phyloP scores from a whole-genome alignment of 306 rosid genomes.

The Lagenaria siceraria region DNA sequence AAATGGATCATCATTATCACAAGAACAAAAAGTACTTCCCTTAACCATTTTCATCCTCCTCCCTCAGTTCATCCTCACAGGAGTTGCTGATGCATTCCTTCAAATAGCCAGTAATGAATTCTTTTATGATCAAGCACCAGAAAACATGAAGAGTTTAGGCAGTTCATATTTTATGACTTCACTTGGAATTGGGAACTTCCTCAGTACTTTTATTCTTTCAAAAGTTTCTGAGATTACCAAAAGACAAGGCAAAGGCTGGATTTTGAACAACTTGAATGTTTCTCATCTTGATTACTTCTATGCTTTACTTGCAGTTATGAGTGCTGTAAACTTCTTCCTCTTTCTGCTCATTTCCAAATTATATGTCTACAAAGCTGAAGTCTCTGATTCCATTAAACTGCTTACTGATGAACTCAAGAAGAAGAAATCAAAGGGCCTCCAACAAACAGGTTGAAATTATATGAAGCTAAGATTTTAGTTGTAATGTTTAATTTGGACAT shows the following conservation, averaged over 20 bases:
- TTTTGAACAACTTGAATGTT: conserved; percentile 67
- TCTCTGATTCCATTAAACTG: conserved; percentile 58
- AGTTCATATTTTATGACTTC: conserved; percentile 59
- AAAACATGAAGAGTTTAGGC: conserved; percentile 73
- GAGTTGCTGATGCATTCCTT: conserved; percentile 64
- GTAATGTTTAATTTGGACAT: no score
- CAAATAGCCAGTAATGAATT: conserved; percentile 73
- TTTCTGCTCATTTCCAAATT: conserved; percentile 25
- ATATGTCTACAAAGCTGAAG: conserved; percentile 61
- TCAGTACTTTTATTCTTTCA: conserved; percentile 67
- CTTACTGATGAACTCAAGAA: conserved; percentile 55
- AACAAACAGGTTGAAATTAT: neutral
- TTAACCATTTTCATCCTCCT: conserved; percentile 55
- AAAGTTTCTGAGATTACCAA: conserved; percentile 57
- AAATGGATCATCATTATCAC: conserved; percentile 18
- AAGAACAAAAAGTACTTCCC: conserved; percentile 15
- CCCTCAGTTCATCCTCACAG: conserved; percentile 72
- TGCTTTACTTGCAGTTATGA: conserved; percentile 41
- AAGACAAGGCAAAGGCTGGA: conserved; percentile 56
- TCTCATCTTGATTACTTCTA: conserved; percentile 74
- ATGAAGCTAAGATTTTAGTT: neutral
- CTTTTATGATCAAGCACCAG: conserved; percentile 88
- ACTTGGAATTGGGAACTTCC: conserved; percentile 65
- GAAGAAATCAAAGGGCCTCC: neutral
- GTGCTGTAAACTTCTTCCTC: conserved; percentile 14